These are phyloP conservation scores for Casuarina cunninghamiana DNA, from an alignment of 306 rosid genomes.

Conservation along the genomic window DNA sequence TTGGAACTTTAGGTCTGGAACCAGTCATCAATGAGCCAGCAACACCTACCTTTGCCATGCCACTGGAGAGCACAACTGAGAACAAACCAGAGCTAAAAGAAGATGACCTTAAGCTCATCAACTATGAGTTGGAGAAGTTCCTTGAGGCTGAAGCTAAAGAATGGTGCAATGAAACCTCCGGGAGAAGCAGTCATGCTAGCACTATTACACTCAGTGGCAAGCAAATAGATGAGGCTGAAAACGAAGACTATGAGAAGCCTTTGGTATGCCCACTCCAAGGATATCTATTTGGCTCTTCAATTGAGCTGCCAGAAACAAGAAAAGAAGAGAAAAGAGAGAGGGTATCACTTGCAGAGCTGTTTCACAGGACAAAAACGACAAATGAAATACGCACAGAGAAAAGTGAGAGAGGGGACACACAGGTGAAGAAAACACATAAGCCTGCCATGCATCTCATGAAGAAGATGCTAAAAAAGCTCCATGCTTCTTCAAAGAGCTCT, in stretches of 20 bases:
- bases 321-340: conserved; percentile 58
- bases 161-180: conserved; percentile 56
- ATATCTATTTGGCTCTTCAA: conserved; percentile 73
- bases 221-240: conserved; percentile 52
- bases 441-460: conserved; percentile 59
- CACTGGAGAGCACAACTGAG: conserved; percentile 51
- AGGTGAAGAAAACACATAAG: conserved; percentile 40
- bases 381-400: conserved; percentile 36
- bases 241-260: conserved; percentile 55
- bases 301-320: conserved; percentile 52
- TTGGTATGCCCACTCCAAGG: conserved; percentile 85
- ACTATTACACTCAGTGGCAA: conserved; percentile 58
- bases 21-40: conserved; percentile 55
- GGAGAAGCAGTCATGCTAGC: conserved; percentile 71
- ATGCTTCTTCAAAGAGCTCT: conserved; percentile 45
- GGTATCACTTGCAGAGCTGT: conserved; percentile 61
- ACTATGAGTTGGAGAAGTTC: conserved; percentile 70
- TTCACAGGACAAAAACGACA: conserved; percentile 55
- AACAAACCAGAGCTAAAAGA: conserved; percentile 54
- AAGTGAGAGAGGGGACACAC: conserved; percentile 35
- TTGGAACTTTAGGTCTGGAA: conserved; percentile 85
- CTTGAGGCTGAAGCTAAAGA: conserved; percentile 69
- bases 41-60: conserved; percentile 77
- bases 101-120: conserved; percentile 69
- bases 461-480: conserved; percentile 58